Base-by-base conservation (phyloP, 371 early-diverging fungal species). In the Smittium culicis region DNA sequence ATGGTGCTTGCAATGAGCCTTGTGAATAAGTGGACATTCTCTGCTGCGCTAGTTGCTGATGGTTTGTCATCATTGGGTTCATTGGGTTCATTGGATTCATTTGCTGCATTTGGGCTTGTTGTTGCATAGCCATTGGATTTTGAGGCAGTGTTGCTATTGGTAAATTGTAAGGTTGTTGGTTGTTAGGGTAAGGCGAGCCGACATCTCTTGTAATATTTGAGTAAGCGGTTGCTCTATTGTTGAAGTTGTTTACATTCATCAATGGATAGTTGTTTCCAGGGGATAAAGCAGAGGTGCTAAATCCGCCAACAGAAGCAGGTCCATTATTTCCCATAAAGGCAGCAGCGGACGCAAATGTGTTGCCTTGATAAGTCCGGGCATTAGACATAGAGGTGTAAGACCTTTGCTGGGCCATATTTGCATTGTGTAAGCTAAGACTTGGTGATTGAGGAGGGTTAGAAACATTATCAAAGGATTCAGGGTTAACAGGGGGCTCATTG, bases 401-500 rank as follows among this genome's bases (percentile, higher is more conserved):
- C 32, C n/a, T 55, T 59, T 1, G 72, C 68, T 0, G 70, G 8
- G 45, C 45, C 20, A 8, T 45, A 45, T 20, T 45, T 14, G 14
- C 45, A 45, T 14, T 20, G 8, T 45, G 45, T 2, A 17, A 8
- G 2, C 63, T 34, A 31, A 31, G n/a, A 32, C 63, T 17, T 2
- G 28, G 28, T 27, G 32, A 28, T 24, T 28, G 17, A 34, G 32
- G 63, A 32, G 28, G 17, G 24, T 24, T 5, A 62, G 34, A 20
- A 31, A 17, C 32, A 29, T 11, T 32, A 31, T 29, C 32, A 45
- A 20, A 20, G 20, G 45, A 20, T 62, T 75, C 75, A 76, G 75
- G 75, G 56, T 75, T 75, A 32, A 72, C 74, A 33, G 76, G 76
- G 29, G 76, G 76, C 0, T 70, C 71, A 35, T 75, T 75, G 14